Evolutionary conservation across 306 rosid species (phyloP).

Genomic region (Rosa multiflora): DNA sequence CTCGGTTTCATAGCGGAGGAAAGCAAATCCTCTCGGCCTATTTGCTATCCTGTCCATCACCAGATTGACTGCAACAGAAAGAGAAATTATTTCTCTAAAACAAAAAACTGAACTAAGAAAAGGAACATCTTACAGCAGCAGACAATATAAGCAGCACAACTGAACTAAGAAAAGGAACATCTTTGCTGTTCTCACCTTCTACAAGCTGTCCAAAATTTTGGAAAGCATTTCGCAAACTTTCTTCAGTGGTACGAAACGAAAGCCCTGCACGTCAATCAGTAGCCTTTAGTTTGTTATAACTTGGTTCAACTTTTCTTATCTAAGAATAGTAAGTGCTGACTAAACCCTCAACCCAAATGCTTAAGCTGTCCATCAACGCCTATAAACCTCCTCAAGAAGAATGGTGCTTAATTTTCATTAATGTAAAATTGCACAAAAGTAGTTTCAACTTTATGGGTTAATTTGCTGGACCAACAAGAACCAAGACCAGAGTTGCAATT

Average conservation of each 20-base stretch:
- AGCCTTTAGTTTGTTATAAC: not conserved
- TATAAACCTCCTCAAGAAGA: too few species aligned
- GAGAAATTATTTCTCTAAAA: not conserved
- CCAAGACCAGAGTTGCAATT: not conserved
- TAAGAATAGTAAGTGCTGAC: not conserved
- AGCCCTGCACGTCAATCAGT: constrained; percentile 48
- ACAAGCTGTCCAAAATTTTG: constrained; percentile 70
- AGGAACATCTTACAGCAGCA: not conserved
- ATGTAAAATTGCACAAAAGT: not conserved
- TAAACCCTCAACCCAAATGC: not conserved
- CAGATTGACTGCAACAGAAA: constrained; percentile 55
- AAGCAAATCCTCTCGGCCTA: constrained; percentile 95
- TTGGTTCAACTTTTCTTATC: not conserved
- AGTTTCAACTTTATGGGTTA: not conserved
- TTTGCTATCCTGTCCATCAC: constrained; percentile 96
- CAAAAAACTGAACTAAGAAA: too few species aligned
- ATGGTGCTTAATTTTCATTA: not conserved
- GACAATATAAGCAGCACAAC: not conserved
- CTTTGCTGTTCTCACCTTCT: constrained; percentile 50
- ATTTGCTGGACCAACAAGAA: not conserved
- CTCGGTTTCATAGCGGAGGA: constrained; percentile 72
- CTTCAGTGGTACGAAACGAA: constrained; percentile 88
- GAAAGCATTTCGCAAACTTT: constrained; percentile 74
- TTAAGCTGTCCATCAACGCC: too few species aligned
- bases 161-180: not conserved